A percentile compares a stretch with the other conserved stretches of the same genome.
Conservation (phyloP, 176 grass and related monocot species). For the Otatea glauca region DNA sequence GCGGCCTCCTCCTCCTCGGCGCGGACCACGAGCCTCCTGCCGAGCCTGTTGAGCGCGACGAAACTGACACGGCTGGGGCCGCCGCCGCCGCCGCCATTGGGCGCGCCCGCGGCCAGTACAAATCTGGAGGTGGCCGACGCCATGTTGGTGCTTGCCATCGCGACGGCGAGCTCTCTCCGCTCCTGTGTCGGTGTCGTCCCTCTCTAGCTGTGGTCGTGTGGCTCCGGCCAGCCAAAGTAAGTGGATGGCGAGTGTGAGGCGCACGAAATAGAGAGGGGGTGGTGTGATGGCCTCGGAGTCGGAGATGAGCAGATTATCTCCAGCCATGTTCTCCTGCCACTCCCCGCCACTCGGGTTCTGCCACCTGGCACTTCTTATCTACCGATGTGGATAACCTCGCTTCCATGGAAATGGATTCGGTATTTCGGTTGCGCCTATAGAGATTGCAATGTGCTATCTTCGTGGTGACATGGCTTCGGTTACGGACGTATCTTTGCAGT, state of each 20-base stretch:
- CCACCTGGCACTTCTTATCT: conserved; percentile 69
- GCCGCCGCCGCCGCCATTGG: background rate
- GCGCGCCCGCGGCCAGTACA: conserved; percentile 49
- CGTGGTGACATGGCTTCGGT: background rate
- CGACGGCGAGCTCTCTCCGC: conserved; percentile 6
- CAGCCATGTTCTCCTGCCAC: conserved; percentile 25
- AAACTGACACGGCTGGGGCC: conserved; percentile 53
- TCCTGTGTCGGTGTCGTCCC: background rate
- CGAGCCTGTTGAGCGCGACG: conserved; percentile 35
- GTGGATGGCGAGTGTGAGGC: conserved; percentile 10
- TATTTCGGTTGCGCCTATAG: background rate
- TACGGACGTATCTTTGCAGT: background rate
- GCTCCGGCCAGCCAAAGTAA: background rate
- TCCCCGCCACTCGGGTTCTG: conserved; percentile 52
- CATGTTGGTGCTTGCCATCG: conserved; percentile 93
- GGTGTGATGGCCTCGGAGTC: conserved; percentile 59
- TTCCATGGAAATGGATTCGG: conserved; percentile 42
- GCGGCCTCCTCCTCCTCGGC: conserved; percentile 62
- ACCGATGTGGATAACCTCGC: conserved; percentile 64
- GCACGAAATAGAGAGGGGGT: background rate
- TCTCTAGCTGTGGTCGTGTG: conserved; percentile 41
- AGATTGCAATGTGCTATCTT: background rate
- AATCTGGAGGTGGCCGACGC: conserved; percentile 81
- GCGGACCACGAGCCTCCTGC: conserved; percentile 59
- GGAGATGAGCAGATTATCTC: conserved; percentile 59